phyloP scores from a whole-genome alignment of 2,329 filamentous ascomycete species.

The Colletotrichum australisinense region DNA sequence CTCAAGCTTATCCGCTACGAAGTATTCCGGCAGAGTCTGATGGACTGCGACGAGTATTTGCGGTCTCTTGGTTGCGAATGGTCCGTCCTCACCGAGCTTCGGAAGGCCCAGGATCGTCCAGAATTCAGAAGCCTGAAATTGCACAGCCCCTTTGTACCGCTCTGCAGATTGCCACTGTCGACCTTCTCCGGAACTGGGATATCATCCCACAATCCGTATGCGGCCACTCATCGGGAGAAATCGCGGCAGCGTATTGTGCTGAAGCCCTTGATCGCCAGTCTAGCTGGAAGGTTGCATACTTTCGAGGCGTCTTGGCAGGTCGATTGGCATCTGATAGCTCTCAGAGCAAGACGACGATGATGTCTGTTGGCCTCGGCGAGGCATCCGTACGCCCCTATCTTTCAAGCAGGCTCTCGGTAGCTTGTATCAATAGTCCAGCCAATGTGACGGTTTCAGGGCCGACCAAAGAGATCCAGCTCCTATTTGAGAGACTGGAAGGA shows the following conservation, averaged over 20 bases:
- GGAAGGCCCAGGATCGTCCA: slow-evolving; percentile 30
- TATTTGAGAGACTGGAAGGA: slow-evolving; percentile 40
- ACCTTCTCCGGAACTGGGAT: slow-evolving; percentile 48
- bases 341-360: not conserved
- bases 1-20: slow-evolving; percentile 52
- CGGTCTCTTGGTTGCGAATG: slow-evolving; percentile 46
- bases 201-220: slow-evolving; percentile 48
- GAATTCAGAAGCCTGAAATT: slow-evolving; percentile 48
- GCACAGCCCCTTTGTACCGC: slow-evolving; percentile 55
- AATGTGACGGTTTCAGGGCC: slow-evolving; percentile 58
- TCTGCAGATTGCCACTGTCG: slow-evolving; percentile 54
- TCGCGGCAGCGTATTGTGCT: slow-evolving; percentile 56
- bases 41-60: slow-evolving; percentile 31
- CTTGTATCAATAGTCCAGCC: slow-evolving; percentile 56
- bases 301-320: slow-evolving; percentile 45
- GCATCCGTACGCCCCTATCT: slow-evolving; percentile 44
- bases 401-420: slow-evolving; percentile 44
- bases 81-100: slow-evolving; percentile 49
- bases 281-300: slow-evolving; percentile 55
- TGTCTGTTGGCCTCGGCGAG: slow-evolving; percentile 6
- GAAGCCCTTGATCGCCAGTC: slow-evolving; percentile 48
- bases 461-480: slow-evolving; percentile 44
- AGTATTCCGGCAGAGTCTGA: slow-evolving; percentile 53
- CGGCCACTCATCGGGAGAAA: slow-evolving; percentile 60
- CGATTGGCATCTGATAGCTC: not conserved